Evolutionary conservation across 495 filamentous ascomycete species (phyloP).

Genomic region (Penicillium bovifimosum): DNA sequence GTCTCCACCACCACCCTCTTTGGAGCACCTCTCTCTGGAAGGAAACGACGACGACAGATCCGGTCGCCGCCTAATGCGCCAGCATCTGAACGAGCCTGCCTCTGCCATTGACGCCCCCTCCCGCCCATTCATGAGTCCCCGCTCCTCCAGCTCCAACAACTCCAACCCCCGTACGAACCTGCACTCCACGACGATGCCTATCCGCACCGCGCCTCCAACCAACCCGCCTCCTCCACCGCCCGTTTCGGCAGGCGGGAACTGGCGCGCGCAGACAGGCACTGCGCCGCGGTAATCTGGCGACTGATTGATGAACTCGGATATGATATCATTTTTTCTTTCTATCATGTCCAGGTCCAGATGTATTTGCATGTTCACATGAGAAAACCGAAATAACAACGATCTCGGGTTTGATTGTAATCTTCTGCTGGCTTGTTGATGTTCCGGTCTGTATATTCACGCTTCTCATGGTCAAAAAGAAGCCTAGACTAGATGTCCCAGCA

Average conservation of each 20-base stretch:
- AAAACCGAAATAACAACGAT: not conserved
- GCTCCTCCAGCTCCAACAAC: conserved; percentile 37
- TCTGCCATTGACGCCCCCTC: conserved; percentile 36
- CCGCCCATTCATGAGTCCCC: conserved; percentile 31
- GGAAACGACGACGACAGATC: conserved; percentile 32
- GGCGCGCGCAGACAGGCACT: conserved; percentile 28
- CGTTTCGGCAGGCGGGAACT: conserved; percentile 27
- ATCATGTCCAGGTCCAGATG: not conserved
- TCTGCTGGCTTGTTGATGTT: not conserved
- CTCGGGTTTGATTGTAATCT: not conserved
- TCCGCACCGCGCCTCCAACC: conserved; percentile 38
- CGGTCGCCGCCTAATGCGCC: conserved; percentile 35
- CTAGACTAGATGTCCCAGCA: not conserved
- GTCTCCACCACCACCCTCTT: conserved; percentile 31
- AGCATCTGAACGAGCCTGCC: conserved; percentile 30
- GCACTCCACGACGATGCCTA: conserved; percentile 37
- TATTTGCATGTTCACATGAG: not conserved
- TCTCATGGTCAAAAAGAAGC: not conserved
- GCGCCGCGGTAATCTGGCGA: conserved; percentile 16
- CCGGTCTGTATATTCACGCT: not conserved
- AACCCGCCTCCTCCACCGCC: conserved; percentile 40
- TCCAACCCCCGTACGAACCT: conserved; percentile 32
- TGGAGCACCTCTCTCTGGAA: conserved; percentile 41
- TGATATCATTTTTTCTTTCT: not conserved
- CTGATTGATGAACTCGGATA: conserved; percentile 1